Evolutionary conservation across 2,329 filamentous ascomycete genomes (phyloP), one percentile per base, ranked within the genome.

Genomic region (Fusarium burgessii): DNA sequence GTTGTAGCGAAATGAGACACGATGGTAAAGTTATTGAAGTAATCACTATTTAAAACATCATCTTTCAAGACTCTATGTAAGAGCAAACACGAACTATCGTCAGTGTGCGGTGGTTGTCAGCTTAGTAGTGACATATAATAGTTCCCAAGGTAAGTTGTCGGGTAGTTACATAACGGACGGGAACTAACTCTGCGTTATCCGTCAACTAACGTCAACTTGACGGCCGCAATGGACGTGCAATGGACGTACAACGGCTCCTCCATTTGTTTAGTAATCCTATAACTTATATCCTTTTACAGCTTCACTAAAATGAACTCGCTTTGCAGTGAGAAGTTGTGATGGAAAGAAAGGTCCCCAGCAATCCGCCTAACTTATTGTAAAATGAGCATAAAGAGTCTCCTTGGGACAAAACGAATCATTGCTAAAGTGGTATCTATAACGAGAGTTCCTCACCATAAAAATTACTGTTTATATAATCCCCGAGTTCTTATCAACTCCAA

Each of bases 341-440:
- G 12, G 27, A 32, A 42, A 23, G 41, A 23, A 42, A 25, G 20
- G 13, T 35, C 33, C 13, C 14, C 14, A 8, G 14, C 8, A 35
- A 15, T 14, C 32, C 10, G 20, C 12, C 13, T 8, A 4, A 32
- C 5, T 15, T 35, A 7, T 35, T 5, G 13, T 15, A 15, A 15
- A 15, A 15, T 35, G 15, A 15, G 25, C 20, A 3, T 23, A 23
- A 20, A 33, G 35, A 40, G 23, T 23, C 20, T 40, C n/a, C 6
- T 17, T 17, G 14, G 25, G 20, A 55, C 27, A 47, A 55, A 62
- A 63, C 29, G 23, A 42, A 56, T 42, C 38, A 25, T 47, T 63
- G 42, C 47, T 47, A 36, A 33, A 35, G 47, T 64, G 62, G 47
- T 64, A 64, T 64, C 62, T 57, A 43, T 45, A 56, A 23, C 29